Conservation (phyloP, 2,329 filamentous ascomycete species). For the Pestalotiopsis sp. region DNA sequence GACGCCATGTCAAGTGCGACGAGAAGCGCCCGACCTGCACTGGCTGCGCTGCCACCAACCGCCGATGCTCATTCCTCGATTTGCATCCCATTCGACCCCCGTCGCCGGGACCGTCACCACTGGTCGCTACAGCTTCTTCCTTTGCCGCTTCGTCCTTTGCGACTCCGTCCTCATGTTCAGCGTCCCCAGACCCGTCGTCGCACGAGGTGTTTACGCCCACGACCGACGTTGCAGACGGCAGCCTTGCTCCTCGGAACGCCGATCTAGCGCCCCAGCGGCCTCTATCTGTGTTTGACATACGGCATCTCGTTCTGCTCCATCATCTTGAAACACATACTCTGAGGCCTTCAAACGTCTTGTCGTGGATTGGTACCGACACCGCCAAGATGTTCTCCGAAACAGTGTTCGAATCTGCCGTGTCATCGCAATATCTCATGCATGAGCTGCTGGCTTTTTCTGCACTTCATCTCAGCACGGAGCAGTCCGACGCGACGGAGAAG, state of each 20-base stretch:
- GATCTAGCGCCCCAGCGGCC: background rate
- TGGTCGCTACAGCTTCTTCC: background rate
- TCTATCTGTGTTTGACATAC: background rate
- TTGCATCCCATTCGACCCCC: background rate
- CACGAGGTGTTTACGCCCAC: background rate
- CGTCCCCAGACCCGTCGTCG: background rate
- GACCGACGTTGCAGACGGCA: background rate
- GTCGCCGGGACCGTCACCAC: background rate
- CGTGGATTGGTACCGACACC: background rate
- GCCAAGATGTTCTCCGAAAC: background rate
- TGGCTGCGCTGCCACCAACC: background rate
- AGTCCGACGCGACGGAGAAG: background rate
- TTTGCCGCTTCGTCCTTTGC: background rate
- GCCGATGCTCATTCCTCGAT: background rate
- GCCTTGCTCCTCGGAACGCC: background rate
- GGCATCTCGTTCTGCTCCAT: background rate
- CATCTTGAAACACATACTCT: background rate
- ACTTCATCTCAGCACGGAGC: background rate
- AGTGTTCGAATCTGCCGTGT: background rate
- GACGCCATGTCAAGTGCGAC: background rate
- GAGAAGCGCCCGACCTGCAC: background rate
- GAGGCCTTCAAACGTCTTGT: background rate
- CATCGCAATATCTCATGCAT: slow-evolving; percentile 2
- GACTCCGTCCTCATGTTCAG: background rate
- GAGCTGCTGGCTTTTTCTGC: slow-evolving; percentile 4